Conservation (phyloP, 2,329 filamentous ascomycete species). For the Alternaria incomplexa region DNA sequence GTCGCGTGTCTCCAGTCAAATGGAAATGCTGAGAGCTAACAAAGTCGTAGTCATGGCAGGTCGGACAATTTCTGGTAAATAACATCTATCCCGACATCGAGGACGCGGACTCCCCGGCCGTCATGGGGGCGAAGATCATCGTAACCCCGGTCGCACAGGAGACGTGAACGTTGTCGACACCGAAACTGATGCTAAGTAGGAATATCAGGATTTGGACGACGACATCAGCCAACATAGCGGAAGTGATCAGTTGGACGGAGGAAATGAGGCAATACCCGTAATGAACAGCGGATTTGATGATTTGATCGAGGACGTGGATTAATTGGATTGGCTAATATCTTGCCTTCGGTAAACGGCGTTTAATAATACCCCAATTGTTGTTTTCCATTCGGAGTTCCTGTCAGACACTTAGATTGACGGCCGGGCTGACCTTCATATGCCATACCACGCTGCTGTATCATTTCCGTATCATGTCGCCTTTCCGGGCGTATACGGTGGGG, state of each 20-base stretch:
- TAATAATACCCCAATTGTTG: constrained; percentile 4
- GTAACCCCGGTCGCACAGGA: constrained; percentile 5
- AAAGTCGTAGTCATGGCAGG: constrained; percentile 14
- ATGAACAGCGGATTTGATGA: neutral
- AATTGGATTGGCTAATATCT: neutral
- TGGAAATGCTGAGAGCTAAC: neutral
- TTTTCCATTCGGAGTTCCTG: neutral
- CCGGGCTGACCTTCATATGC: neutral
- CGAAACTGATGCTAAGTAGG: constrained; percentile 4
- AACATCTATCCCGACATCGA: constrained; percentile 16
- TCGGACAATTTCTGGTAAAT: constrained; percentile 17
- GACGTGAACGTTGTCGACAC: neutral
- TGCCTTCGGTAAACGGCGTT: neutral
- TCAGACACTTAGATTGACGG: neutral
- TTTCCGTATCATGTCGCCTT: neutral
- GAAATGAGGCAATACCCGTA: neutral
- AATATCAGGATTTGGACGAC: neutral
- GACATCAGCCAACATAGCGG: neutral
- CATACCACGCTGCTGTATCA: neutral
- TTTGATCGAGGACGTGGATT: neutral
- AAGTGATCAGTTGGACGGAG: neutral
- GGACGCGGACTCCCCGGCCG: constrained; percentile 1
- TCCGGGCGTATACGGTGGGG: neutral
- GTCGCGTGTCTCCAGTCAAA: neutral
- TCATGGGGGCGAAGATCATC: constrained; percentile 3